Conservation (phyloP, 352 stramenopile genomes). For the Hyaloperonospora brassicae region DNA sequence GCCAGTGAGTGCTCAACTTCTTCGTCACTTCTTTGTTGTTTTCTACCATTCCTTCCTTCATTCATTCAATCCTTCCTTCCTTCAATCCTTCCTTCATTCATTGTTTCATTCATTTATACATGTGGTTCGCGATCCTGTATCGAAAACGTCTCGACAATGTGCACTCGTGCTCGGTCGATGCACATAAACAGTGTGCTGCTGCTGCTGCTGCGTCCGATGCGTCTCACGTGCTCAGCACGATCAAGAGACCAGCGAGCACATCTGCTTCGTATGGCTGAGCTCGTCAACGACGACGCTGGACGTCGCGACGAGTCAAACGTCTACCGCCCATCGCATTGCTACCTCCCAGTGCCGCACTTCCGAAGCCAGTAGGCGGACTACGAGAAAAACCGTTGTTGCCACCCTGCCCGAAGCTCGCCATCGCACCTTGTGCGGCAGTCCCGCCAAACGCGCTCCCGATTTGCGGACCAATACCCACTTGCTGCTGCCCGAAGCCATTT, state of each 20-base stretch:
- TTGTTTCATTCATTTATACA: too few relatives aligned
- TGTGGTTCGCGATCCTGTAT: background rate
- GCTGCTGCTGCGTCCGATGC: too few relatives aligned
- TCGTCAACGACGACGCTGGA: slow-evolving; percentile 8
- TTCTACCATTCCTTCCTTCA: too few relatives aligned
- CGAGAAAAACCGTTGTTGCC: slow-evolving; percentile 11
- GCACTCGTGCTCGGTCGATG: background rate
- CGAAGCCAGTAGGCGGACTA: slow-evolving; percentile 2
- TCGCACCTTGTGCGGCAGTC: slow-evolving; percentile 6
- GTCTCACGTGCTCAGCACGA: background rate
- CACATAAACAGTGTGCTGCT: slow-evolving; percentile 3
- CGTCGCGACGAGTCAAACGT: slow-evolving; percentile 14
- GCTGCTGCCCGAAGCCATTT: slow-evolving; percentile 10
- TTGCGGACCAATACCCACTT: slow-evolving; percentile 9
- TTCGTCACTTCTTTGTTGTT: too few relatives aligned
- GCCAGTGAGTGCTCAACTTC: too few relatives aligned
- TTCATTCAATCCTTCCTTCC: too few relatives aligned
- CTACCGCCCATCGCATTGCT: slow-evolving; percentile 7
- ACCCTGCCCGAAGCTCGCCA: slow-evolving; percentile 8
- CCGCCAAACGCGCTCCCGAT: slow-evolving; percentile 9
- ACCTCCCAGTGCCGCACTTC: slow-evolving; percentile 1
- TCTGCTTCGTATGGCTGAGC: background rate
- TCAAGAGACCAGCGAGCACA: background rate
- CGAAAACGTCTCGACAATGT: background rate
- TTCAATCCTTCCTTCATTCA: too few relatives aligned